Evolutionary conservation across 352 stramenopile genomes (phyloP).

Genomic region (Thalassiosira exigua): DNA sequence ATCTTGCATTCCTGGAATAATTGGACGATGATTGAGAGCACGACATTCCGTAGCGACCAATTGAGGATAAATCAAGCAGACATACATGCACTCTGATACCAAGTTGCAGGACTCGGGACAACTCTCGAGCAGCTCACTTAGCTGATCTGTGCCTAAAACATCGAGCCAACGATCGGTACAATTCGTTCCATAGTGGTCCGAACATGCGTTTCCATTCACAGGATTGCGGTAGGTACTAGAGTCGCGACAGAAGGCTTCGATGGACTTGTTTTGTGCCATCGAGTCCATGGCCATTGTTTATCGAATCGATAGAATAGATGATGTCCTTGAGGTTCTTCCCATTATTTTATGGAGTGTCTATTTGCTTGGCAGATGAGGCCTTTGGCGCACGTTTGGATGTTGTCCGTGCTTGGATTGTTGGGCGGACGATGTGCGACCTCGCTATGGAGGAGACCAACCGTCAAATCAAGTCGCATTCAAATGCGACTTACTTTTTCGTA

Average conservation of each 20-base stretch:
- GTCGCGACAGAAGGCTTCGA: constrained; percentile 1
- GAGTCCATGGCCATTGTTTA: too few species aligned
- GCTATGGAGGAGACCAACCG: too few species aligned
- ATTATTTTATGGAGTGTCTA: too few species aligned
- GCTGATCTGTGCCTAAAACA: background rate
- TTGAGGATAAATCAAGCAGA: background rate
- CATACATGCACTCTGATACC: constrained; percentile 1
- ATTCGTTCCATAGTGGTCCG: background rate
- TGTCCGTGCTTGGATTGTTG: too few species aligned
- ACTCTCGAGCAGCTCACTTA: background rate
- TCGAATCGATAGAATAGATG: too few species aligned
- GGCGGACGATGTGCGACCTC: too few species aligned
- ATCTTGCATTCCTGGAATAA: background rate
- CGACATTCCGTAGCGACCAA: background rate
- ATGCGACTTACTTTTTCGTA: too few species aligned
- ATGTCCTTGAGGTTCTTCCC: too few species aligned
- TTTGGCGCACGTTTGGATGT: too few species aligned
- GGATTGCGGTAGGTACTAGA: background rate
- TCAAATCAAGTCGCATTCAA: too few species aligned
- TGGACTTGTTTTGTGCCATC: too few species aligned
- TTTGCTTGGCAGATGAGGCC: too few species aligned
- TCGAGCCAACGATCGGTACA: background rate
- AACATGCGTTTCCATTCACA: background rate
- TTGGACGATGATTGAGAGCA: background rate
- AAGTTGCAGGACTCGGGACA: constrained; percentile 2